Evolutionary conservation across 2,329 filamentous ascomycete genomes (phyloP), one percentile per base, ranked within the genome.

Genomic region (Fusarium transvaalense): DNA sequence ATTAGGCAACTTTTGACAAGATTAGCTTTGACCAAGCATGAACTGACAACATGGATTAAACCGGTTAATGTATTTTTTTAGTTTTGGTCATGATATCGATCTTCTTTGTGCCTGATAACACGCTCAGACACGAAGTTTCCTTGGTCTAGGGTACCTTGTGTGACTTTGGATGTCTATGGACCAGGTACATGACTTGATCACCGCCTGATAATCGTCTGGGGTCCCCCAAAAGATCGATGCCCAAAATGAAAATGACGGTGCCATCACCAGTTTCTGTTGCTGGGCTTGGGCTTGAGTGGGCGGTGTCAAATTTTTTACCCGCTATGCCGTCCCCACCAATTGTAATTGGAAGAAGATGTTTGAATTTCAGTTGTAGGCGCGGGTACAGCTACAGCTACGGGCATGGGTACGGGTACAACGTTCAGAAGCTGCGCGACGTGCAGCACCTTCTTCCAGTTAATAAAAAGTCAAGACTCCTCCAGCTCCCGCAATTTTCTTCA

Each of bases 281-380:
- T 57, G 37, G 37, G 29, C 25, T 45, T 54, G 58, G 59, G 69
- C 70, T 45, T 54, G 58, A 57, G 69, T 68, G 57, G 65, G 67
- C 66, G 68, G 55, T 57, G 56, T 71, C 69, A 58, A 74, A 75
- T 65, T 57, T 72, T 74, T 74, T 72, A 73, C 73, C 71, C 66
- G 72, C 68, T 66, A 66, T 58, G 37, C 67, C 56, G 45, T 34
- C 59, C 32, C 55, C 56, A 68, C 50, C 52, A 51, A 47, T 29
- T 34, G 32, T 38, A 39, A 39, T 52, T 38, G n/a, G 57, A 45
- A 62, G 32, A 23, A 48, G 45, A 19, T 27, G 46, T 13, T 56
- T 64, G 64, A 48, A 43, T 58, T 58, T 62, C 13, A 27, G 35
- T 51, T 39, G 29, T 34, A 57, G 56, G 56, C 35, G 57, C 38